These are phyloP conservation scores for Neoboletus magnificus DNA, from an alignment of 768 basidiomycete species.

Conservation along the genomic window DNA sequence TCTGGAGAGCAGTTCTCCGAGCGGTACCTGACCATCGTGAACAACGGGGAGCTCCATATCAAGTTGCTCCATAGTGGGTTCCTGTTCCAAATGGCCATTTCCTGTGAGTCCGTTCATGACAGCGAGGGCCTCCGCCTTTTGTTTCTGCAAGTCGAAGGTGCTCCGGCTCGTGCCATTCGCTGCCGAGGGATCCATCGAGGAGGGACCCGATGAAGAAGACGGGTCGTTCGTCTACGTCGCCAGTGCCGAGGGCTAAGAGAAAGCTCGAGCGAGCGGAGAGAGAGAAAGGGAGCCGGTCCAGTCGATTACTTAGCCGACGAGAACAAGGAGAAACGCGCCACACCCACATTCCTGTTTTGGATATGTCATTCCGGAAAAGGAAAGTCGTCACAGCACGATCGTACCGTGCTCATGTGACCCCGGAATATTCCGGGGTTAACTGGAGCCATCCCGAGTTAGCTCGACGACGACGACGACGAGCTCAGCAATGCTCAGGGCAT, in stretches of 20 bases:
- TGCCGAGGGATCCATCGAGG: slow-evolving; percentile 14
- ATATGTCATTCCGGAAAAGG: slow-evolving; percentile 6
- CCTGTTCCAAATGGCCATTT: slow-evolving; percentile 38
- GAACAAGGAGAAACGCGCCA: slow-evolving; percentile 16
- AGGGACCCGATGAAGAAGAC: background rate
- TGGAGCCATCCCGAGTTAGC: background rate
- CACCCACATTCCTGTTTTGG: slow-evolving; percentile 5
- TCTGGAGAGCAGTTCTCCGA: slow-evolving; percentile 73
- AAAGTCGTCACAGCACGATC: background rate
- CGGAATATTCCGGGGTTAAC: slow-evolving; percentile 19
- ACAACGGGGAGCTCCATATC: slow-evolving; percentile 74
- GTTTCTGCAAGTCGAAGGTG: slow-evolving; percentile 26
- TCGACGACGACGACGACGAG: slow-evolving; percentile 15
- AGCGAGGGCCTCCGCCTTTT: slow-evolving; percentile 30
- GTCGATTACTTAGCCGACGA: slow-evolving; percentile 6
- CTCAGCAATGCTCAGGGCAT: slow-evolving; percentile 25
- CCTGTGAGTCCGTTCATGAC: slow-evolving; percentile 26
- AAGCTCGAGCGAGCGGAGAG: background rate
- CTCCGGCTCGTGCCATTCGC: slow-evolving; percentile 14
- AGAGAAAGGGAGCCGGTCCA: background rate
- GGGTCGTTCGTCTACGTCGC: background rate
- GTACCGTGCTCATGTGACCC: slow-evolving; percentile 5
- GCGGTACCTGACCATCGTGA: slow-evolving; percentile 65
- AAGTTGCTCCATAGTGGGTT: slow-evolving; percentile 51
- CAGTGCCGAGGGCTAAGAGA: slow-evolving; percentile 1